Evolutionary conservation across 202 grass and related monocot species (phyloP), one percentile per base, ranked within the genome.

Genomic region (Hordeum pubiflorum): DNA sequence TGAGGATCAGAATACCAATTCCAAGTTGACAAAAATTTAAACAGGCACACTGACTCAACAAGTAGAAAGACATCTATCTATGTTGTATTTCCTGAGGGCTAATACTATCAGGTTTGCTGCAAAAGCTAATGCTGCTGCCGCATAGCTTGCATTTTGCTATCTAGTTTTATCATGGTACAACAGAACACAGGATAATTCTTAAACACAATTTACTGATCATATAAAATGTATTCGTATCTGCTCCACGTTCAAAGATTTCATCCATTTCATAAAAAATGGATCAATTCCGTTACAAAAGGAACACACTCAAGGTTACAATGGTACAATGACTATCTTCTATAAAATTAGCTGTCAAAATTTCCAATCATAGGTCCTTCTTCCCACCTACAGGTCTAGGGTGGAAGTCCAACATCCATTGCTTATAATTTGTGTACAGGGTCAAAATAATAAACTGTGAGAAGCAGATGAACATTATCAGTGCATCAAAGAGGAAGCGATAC

Each of bases 401-500:
- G 34, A 27, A 73, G 39, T 89, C 81, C 77, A 86, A 91, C 87
- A 71, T 88, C 92, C 92, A 94, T 85, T 98, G 95, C 76, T 89
- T 98, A 41, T 80, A 79, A 76, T 95, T 98, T 60, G 88, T 89
- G 86, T 95, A 95, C 57, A 91, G n/a, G 67, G 82, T 86, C 62
- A 88, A 79, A 61, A 87, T 61, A 23, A 93, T 79, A 86, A 95
- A 95, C 82, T 98, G 95, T 38, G 90, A 95, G 88, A 98, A 98
- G 61, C 86, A 89, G 69, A 93, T 79, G 63, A 86, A 86, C 92
- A 98, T 86, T 69, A 95, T 98, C 70, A 98, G 24, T 12, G 95
- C 90, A 56, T 98, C 92, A 72, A 98, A 91, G 44, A 98, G 83
- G 79, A 88, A 93, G 34, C 90, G 95, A 79, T 90, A 98, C 69